phyloP scores from a whole-genome alignment of 768 basidiomycete genomes.

The Agaricus sinodeliciosus region DNA sequence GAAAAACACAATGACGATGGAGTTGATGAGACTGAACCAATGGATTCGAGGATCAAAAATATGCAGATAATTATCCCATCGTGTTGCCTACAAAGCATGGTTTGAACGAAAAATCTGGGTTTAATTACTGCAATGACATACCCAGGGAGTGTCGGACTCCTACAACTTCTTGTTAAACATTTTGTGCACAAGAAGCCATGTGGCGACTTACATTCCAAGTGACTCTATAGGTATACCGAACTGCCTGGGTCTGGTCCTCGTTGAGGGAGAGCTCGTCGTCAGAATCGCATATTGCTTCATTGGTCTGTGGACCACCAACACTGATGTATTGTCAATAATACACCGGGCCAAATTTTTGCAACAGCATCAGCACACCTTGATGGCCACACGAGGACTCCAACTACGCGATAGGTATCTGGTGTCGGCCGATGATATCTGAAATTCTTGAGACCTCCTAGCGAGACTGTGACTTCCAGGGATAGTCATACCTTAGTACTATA shows the following conservation, averaged over 20 bases:
- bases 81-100: slow-evolving; percentile 56
- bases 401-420: slow-evolving; percentile 71
- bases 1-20: slow-evolving; percentile 85
- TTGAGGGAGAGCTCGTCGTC: slow-evolving; percentile 41
- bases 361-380: slow-evolving; percentile 26
- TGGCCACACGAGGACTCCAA: slow-evolving; percentile 86
- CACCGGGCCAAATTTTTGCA: not conserved
- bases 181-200: not conserved
- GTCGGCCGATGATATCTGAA: slow-evolving; percentile 75
- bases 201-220: slow-evolving; percentile 66
- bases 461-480: not conserved
- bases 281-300: slow-evolving; percentile 44
- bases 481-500: slow-evolving; percentile 61
- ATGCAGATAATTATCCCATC: slow-evolving; percentile 96
- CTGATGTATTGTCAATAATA: slow-evolving; percentile 27
- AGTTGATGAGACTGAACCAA: slow-evolving; percentile 94
- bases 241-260: slow-evolving; percentile 50
- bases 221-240: slow-evolving; percentile 85
- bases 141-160: slow-evolving; percentile 87
- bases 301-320: slow-evolving; percentile 55
- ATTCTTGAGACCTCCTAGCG: not conserved
- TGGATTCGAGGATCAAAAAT: slow-evolving; percentile 93
- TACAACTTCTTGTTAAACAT: slow-evolving; percentile 21
- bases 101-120: not conserved
- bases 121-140: slow-evolving; percentile 18